A percentile compares a stretch with the other conserved stretches of the same genome.
Conservation (phyloP, 805 yeast genomes). For the Danielia oregonensis region DNA sequence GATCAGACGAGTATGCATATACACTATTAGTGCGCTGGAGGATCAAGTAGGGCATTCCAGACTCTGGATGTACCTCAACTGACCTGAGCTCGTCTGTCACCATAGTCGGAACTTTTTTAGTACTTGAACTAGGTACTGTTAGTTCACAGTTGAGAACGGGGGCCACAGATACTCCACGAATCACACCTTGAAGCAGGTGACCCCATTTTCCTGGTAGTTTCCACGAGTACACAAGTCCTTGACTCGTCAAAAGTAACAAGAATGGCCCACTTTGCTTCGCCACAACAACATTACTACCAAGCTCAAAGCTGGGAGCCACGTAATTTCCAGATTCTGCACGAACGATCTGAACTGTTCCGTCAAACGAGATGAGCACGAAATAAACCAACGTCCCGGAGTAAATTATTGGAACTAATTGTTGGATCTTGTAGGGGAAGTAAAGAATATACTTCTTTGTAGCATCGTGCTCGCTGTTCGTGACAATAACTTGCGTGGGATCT, state of each 20-base stretch:
- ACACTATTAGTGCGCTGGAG: constrained; percentile 33
- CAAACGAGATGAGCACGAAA: constrained; percentile 55
- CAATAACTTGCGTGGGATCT: constrained; percentile 43
- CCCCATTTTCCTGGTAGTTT: constrained; percentile 26
- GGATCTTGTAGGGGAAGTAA: constrained; percentile 45
- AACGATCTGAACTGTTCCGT: constrained; percentile 49
- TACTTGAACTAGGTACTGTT: constrained; percentile 8
- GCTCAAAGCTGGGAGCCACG: constrained; percentile 45
- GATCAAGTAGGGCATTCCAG: constrained; percentile 43
- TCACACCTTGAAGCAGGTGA: constrained; percentile 23
- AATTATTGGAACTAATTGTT: constrained; percentile 41
- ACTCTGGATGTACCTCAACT: constrained; percentile 29
- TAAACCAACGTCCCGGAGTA: constrained; percentile 32
- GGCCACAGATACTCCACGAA: constrained; percentile 49
- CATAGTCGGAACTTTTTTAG: constrained; percentile 1
- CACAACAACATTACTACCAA: constrained; percentile 45
- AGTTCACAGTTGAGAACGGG: constrained; percentile 42
- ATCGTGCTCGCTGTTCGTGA: constrained; percentile 36
- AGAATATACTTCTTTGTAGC: constrained; percentile 31
- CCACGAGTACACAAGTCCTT: constrained; percentile 53
- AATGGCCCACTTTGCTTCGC: constrained; percentile 30
- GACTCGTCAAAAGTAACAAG: constrained; percentile 45
- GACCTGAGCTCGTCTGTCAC: constrained; percentile 9
- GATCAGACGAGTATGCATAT: constrained; percentile 37
- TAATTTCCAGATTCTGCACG: constrained; percentile 44